Evolutionary conservation across 495 filamentous ascomycete species (phyloP).

Genomic region (Lindgomyces ingoldianus): DNA sequence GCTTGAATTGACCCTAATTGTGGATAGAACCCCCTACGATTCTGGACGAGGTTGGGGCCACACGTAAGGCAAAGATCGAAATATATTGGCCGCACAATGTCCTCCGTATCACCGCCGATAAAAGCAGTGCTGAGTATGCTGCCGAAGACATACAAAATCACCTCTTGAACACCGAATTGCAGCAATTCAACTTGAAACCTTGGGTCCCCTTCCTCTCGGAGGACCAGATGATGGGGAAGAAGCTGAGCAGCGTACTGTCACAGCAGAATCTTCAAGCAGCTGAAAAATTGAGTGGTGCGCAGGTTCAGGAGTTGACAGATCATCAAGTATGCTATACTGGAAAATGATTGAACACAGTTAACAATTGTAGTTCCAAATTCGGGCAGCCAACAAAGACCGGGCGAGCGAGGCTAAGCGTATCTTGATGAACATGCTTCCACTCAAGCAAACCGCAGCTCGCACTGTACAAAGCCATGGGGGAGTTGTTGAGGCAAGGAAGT

Average conservation of each 20-base stretch:
- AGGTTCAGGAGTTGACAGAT: conserved; percentile 2
- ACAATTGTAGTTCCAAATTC: conserved; percentile 18
- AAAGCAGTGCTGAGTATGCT: conserved; percentile 37
- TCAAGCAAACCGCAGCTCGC: not conserved
- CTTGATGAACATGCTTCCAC: conserved; percentile 20
- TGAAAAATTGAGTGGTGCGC: conserved; percentile 12
- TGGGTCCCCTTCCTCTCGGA: conserved; percentile 17
- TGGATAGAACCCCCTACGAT: conserved; percentile 6
- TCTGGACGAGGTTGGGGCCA: conserved; percentile 23
- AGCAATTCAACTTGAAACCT: conserved; percentile 9
- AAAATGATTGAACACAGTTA: not conserved
- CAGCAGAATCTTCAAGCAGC: conserved; percentile 5
- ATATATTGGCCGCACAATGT: conserved; percentile 20
- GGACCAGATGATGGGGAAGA: not conserved
- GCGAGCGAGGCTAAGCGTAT: conserved; percentile 29
- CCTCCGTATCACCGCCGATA: conserved; percentile 35
- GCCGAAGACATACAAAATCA: conserved; percentile 25
- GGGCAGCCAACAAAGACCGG: conserved; percentile 13
- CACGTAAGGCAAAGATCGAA: conserved; percentile 33
- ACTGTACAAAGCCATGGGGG: not conserved
- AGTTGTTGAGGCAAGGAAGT: not conserved
- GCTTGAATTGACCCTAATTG: not conserved
- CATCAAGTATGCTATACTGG: conserved; percentile 7
- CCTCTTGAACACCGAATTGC: conserved; percentile 12
- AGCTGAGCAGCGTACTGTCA: not conserved